These are phyloP conservation scores for Hirsutella minnesotensis DNA, from an alignment of 2,329 filamentous ascomycete species.

Conservation along the genomic window DNA sequence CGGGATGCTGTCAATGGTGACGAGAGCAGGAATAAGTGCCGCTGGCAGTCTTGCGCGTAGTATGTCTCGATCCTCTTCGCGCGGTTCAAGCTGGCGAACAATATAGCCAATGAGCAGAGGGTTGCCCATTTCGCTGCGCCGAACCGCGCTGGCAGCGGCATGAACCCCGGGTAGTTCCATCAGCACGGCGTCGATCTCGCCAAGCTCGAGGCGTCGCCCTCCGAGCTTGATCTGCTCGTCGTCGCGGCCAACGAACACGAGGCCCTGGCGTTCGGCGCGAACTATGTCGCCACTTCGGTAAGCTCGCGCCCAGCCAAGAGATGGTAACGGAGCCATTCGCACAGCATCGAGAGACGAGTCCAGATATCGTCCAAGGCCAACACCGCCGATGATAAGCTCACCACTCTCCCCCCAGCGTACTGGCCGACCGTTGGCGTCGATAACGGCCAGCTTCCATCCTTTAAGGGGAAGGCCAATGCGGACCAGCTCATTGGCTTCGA, in stretches of 20 bases:
- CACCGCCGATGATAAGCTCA: slow-evolving; percentile 12
- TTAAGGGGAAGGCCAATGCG: slow-evolving; percentile 11
- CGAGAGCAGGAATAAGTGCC: slow-evolving; percentile 10
- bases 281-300: slow-evolving; percentile 15
- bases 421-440: slow-evolving; percentile 29
- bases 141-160: slow-evolving; percentile 8
- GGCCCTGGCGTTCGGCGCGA: slow-evolving; percentile 9
- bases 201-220: slow-evolving; percentile 15
- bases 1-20: slow-evolving; percentile 8
- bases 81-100: slow-evolving; percentile 3
- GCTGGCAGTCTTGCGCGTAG: slow-evolving; percentile 7
- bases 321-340: slow-evolving; percentile 9
- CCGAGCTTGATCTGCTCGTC: slow-evolving; percentile 18
- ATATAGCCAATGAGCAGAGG: slow-evolving; percentile 11
- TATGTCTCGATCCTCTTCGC: slow-evolving; percentile 1
- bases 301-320: slow-evolving; percentile 10
- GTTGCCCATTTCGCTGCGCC: slow-evolving; percentile 7
- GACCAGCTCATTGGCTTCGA: slow-evolving; percentile 7
- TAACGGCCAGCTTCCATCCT: slow-evolving; percentile 12
- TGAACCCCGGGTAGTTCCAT: slow-evolving; percentile 9
- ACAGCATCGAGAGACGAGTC: slow-evolving; percentile 9
- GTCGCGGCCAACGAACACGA: slow-evolving; percentile 13
- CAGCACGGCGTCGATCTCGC: slow-evolving; percentile 14
- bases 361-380: slow-evolving; percentile 12
- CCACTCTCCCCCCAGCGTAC: slow-evolving; percentile 19